Evolutionary conservation across 2,329 filamentous ascomycete genomes (phyloP).

Genomic region (Coniochaeta pulveracea): DNA sequence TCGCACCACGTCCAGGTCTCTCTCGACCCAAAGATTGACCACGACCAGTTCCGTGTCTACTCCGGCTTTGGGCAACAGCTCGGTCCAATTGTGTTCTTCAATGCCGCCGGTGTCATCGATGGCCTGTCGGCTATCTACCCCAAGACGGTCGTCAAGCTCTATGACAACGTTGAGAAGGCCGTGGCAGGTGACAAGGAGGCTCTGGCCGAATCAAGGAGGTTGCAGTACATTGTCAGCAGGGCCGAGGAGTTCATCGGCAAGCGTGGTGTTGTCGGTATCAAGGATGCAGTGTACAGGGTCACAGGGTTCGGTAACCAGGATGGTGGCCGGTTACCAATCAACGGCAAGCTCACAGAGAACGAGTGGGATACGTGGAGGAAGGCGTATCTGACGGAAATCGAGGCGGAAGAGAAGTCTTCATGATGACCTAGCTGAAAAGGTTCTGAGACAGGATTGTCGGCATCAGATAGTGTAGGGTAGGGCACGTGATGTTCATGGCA

Average conservation of each 20-base stretch:
- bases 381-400: constrained; percentile 21
- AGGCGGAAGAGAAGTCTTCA: constrained; percentile 13
- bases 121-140: constrained; percentile 55
- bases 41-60: constrained; percentile 49
- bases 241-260: constrained; percentile 52
- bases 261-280: constrained; percentile 52
- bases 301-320: constrained; percentile 45
- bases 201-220: constrained; percentile 36
- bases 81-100: constrained; percentile 49
- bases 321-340: constrained; percentile 47
- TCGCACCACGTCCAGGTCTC: constrained; percentile 53
- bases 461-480: too few relatives aligned
- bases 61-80: constrained; percentile 58
- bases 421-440: too few relatives aligned
- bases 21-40: constrained; percentile 47
- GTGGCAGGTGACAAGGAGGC: constrained; percentile 11
- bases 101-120: constrained; percentile 55
- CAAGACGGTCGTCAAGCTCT: constrained; percentile 46
- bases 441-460: too few relatives aligned
- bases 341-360: constrained; percentile 40
- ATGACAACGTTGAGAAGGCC: constrained; percentile 28
- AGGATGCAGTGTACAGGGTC: constrained; percentile 46
- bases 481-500: too few relatives aligned
- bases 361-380: constrained; percentile 39
- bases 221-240: constrained; percentile 51